Evolutionary conservation across 2,329 filamentous ascomycete genomes (phyloP), one percentile per base, ranked within the genome.

Genomic region (Stachybotrys elegans): DNA sequence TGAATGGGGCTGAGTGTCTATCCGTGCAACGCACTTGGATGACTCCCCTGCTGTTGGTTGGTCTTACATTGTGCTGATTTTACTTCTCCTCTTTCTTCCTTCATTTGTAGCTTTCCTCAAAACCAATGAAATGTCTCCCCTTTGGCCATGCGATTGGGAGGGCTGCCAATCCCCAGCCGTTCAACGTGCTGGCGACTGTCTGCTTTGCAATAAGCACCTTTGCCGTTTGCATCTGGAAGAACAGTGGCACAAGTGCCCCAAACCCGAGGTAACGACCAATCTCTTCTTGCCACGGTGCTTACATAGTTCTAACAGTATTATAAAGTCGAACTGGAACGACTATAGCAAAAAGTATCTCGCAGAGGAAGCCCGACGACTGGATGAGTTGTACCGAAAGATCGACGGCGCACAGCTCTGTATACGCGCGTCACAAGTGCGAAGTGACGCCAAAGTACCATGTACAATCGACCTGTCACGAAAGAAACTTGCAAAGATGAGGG

Each of bases 161-260:
- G 25, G 23, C 25, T 42, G 40, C 40, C 16, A 42, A 42, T 42
- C 20, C 29, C 48, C 53, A 44, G 56, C 53, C 34, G 56, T 57
- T 21, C 55, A 56, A 36, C 45, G 50, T 43, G 45, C 41, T 1
- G 56, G 55, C 5, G 52, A 59, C 45, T 60, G 56, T 38, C 21
- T 43, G 4, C 51, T 59, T 22, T 60, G 56, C 42, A 40, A 52
- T 27, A 50, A 39, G 31, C 56, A 59, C 37, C 50, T 59, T 25
- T 59, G 56, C 41, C 47, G 48, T 4, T 44, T 44, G 36, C 56
- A 58, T 40, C 40, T 56, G 13, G 47, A 47, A 37, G 42, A 50
- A 6, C 23, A 40, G 14, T 48, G 40, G 46, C 46, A 45, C 20
- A 40, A 6, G 22, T 46, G 44, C 17, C 44, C 44, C 5, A 43